Evolutionary conservation across 306 rosid species (phyloP).

Genomic region (Malus asiatica): DNA sequence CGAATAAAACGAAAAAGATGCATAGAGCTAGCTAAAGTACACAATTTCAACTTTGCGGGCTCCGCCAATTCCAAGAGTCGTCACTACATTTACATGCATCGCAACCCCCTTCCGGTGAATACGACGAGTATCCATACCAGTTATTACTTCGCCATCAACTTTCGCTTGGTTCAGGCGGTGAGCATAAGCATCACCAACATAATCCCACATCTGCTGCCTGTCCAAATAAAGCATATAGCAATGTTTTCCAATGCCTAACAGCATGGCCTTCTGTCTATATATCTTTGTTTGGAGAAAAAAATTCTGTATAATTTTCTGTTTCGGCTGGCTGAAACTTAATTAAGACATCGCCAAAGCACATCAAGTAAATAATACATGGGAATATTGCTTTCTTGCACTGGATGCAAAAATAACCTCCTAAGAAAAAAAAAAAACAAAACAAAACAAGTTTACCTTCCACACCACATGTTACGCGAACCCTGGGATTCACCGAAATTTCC

Average conservation of each 20-base stretch:
- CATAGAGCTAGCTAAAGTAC: conserved; percentile 13
- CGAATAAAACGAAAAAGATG: not conserved
- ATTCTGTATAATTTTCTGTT: not conserved
- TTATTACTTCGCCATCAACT: conserved; percentile 58
- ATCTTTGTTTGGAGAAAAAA: conserved; percentile 30
- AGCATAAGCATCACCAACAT: conserved; percentile 77
- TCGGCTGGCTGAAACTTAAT: not conserved
- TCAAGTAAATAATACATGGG: not conserved
- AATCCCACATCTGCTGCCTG: conserved; percentile 95
- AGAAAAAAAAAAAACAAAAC: not conserved
- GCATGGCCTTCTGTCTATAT: conserved; percentile 80
- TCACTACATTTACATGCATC: conserved; percentile 53
- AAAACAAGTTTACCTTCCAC: conserved; percentile 65
- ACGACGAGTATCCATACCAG: conserved; percentile 48
- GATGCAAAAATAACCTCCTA: conserved; percentile 14
- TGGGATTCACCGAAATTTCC: conserved; percentile 67
- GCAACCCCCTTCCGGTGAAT: conserved; percentile 57
- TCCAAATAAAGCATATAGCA: conserved; percentile 85
- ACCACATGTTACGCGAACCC: conserved; percentile 87
- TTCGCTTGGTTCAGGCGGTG: conserved; percentile 85
- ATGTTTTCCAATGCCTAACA: conserved; percentile 70
- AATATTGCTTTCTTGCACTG: not conserved
- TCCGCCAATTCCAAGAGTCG: conserved; percentile 58
- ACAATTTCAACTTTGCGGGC: conserved; percentile 94
- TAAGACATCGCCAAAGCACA: not conserved